Percentiles rank a stretch among this genome's conserved stretches.
These are phyloP conservation scores for Mycena latifolia DNA, from an alignment of 768 basidiomycete species.

Conservation along the genomic window DNA sequence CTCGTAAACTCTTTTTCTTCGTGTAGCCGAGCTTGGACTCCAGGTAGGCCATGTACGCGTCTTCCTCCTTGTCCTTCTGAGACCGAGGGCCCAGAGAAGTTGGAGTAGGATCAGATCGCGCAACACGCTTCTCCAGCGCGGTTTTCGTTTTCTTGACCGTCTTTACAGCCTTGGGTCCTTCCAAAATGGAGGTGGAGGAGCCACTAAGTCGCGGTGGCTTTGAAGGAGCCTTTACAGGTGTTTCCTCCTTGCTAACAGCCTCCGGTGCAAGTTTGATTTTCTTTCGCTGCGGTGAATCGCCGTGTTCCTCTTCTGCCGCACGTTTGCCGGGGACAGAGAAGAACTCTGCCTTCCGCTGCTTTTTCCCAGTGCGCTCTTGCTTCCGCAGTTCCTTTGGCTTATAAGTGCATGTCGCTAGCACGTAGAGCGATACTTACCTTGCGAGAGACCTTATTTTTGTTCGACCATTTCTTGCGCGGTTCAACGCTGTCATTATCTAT, in stretches of 20 bases:
- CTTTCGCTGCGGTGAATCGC: conserved; percentile 64
- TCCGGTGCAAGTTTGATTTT: conserved; percentile 50
- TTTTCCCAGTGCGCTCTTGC: conserved; percentile 67
- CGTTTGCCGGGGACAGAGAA: conserved; percentile 59
- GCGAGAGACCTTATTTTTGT: conserved; percentile 51
- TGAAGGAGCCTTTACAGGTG: background rate
- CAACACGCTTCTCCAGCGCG: conserved; percentile 50
- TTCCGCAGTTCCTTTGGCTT: conserved; percentile 63
- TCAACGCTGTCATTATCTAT: conserved; percentile 37
- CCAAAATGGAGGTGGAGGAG: background rate
- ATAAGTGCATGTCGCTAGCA: background rate
- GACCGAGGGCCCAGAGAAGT: conserved; percentile 40
- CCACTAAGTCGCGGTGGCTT: conserved; percentile 4
- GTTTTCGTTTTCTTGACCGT: conserved; percentile 39
- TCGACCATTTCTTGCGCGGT: conserved; percentile 35
- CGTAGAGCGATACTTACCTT: conserved; percentile 59
- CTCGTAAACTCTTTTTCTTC: conserved; percentile 59
- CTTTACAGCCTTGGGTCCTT: conserved; percentile 6
- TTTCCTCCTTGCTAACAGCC: background rate
- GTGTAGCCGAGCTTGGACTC: conserved; percentile 81
- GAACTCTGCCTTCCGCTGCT: conserved; percentile 72
- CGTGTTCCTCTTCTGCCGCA: conserved; percentile 57
- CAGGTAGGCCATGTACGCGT: conserved; percentile 86
- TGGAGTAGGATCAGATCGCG: conserved; percentile 29
- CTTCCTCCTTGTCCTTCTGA: conserved; percentile 75